phyloP scores from a whole-genome alignment of 108 stramenopile genomes.

The Pseudonitzschia pungens region DNA sequence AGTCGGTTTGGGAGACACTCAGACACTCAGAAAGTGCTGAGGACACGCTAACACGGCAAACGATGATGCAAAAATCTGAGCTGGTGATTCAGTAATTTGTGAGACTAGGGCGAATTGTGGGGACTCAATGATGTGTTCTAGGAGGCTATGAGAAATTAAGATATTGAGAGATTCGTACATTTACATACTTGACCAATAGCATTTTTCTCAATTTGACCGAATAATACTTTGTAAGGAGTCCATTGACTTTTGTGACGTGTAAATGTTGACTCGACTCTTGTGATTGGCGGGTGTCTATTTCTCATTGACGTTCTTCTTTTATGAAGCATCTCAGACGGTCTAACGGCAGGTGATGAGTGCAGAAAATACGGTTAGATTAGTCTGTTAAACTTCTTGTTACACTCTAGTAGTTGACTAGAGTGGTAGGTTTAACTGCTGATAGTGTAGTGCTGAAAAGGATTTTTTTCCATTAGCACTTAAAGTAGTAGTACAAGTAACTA shows the following conservation, averaged over 20 bases:
- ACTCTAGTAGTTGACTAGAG: no score
- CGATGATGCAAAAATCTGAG: slow-evolving; percentile 14
- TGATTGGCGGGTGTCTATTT: background rate
- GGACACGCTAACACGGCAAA: background rate
- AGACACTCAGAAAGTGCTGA: slow-evolving; percentile 2
- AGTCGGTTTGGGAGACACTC: background rate
- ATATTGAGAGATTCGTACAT: background rate
- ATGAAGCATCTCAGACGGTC: background rate
- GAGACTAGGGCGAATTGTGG: slow-evolving; percentile 4
- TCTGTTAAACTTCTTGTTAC: no score
- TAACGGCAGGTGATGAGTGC: background rate
- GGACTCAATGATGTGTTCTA: slow-evolving; percentile 2
- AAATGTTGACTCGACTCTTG: slow-evolving; percentile 5
- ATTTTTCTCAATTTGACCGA: background rate
- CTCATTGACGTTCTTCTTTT: slow-evolving; percentile 6
- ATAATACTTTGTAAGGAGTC: background rate
- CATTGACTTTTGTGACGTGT: slow-evolving; percentile 5
- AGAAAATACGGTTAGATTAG: no score
- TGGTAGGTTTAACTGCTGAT: no score
- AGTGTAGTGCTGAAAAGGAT: no score
- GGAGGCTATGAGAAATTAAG: background rate
- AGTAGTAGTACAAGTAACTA: no score
- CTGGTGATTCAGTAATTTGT: slow-evolving; percentile 5
- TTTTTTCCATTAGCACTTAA: no score
- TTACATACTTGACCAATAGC: no score